Evolutionary conservation across 177 flowering plant species (phyloP).

Genomic region (Vitis hybrid): DNA sequence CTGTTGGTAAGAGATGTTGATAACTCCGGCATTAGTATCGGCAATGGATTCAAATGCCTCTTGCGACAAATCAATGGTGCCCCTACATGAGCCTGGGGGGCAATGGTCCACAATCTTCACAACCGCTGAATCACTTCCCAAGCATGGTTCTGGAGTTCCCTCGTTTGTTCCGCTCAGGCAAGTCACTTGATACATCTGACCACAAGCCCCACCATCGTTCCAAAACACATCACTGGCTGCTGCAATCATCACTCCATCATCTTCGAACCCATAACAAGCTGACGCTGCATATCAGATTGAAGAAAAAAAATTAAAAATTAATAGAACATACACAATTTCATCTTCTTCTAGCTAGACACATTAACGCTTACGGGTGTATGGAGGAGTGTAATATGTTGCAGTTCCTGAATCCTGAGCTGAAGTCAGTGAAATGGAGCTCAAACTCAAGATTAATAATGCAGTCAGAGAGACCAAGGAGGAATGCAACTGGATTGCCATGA

Average conservation of each 20-base stretch:
- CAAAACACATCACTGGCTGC: conserved; percentile 19
- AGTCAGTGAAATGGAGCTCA: background rate
- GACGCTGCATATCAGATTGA: conserved; percentile 15
- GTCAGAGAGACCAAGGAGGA: too few species aligned
- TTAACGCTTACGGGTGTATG: conserved; percentile 2
- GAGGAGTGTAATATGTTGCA: conserved; percentile 8
- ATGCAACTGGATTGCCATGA: too few species aligned
- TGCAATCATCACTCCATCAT: conserved; percentile 20
- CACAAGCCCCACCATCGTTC: conserved; percentile 17
- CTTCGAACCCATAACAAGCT: conserved; percentile 10
- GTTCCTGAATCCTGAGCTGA: conserved; percentile 1
- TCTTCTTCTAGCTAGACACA: background rate
- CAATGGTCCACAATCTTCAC: conserved; percentile 16
- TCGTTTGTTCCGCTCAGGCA: conserved; percentile 9
- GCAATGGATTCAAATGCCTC: conserved; percentile 28
- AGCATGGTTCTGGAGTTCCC: conserved; percentile 12
- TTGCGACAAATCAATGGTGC: conserved; percentile 25
- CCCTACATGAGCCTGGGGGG: conserved; percentile 8
- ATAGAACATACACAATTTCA: too few species aligned
- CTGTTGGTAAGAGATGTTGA: conserved; percentile 21
- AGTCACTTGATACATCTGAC: conserved; percentile 10
- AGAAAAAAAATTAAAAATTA: background rate
- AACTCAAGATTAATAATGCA: background rate
- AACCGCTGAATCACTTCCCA: background rate
- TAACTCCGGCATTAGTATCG: conserved; percentile 19